Evolutionary conservation across 768 basidiomycete species (phyloP).

Genomic region (Cystofilobasidium macerans): DNA sequence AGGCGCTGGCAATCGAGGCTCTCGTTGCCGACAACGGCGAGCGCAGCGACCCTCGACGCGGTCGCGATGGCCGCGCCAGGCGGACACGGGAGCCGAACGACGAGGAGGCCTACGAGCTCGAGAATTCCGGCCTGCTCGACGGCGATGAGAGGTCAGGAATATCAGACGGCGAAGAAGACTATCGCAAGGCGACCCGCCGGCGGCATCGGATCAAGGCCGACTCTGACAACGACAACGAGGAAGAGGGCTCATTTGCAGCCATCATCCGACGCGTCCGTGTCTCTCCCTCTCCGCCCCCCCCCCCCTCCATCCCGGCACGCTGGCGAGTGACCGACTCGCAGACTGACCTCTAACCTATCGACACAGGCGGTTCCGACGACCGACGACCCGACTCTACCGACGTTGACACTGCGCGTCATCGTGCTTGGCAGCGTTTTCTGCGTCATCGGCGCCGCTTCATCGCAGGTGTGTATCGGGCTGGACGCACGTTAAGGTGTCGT

Average conservation of each 20-base stretch:
- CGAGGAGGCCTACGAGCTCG: constrained; percentile 2
- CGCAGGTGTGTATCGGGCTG: too few species aligned
- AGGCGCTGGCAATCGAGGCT: neutral
- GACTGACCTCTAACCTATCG: too few species aligned
- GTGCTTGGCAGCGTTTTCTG: constrained; percentile 37
- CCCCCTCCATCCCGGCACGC: too few species aligned
- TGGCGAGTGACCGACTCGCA: too few species aligned
- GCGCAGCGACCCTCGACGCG: neutral
- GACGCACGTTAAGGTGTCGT: too few species aligned
- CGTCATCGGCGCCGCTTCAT: constrained; percentile 35
- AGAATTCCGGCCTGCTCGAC: neutral
- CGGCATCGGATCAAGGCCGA: neutral
- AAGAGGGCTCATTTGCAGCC: neutral
- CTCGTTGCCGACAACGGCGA: neutral
- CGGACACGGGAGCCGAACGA: neutral
- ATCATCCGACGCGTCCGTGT: neutral
- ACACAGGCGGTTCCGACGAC: constrained; percentile 35
- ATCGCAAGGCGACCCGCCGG: neutral
- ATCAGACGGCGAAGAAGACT: neutral
- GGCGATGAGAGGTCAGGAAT: neutral
- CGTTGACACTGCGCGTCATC: constrained; percentile 36
- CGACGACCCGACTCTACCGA: constrained; percentile 37
- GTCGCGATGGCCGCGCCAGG: neutral
- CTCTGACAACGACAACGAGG: neutral
- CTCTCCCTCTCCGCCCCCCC: neutral